phyloP scores from a whole-genome alignment of 257 asterid genomes.

The Solanum piurae region DNA sequence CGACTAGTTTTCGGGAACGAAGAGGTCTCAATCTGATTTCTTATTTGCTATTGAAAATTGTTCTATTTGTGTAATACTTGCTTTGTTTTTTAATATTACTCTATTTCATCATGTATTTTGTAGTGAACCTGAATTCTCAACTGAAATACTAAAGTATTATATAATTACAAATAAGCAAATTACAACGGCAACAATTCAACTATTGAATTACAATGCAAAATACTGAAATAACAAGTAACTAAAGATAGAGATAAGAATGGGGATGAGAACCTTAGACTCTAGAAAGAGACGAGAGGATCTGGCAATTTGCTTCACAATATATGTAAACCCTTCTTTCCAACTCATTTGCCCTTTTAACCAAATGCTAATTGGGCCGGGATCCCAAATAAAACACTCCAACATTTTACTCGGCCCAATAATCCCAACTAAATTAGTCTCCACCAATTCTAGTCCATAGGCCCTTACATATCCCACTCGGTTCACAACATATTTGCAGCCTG shows the following conservation, averaged over 20 bases:
- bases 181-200: background rate
- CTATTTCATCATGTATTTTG: constrained; percentile 1
- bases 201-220: background rate
- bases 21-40: background rate
- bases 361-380: background rate
- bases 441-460: background rate
- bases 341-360: background rate
- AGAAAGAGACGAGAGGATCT: background rate
- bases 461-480: background rate
- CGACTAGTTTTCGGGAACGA: background rate
- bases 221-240: background rate
- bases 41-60: background rate
- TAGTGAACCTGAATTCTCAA: background rate
- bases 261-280: background rate
- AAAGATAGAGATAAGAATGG: background rate
- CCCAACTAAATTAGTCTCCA: background rate
- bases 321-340: background rate
- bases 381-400: background rate
- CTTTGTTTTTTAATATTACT: background rate
- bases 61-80: background rate
- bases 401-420: background rate
- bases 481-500: constrained; percentile 22
- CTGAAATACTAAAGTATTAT: background rate
- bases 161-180: background rate
- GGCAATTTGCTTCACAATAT: background rate